Conservation (phyloP, 2,329 filamentous ascomycete genomes). For the Colletotrichum trifolii region DNA sequence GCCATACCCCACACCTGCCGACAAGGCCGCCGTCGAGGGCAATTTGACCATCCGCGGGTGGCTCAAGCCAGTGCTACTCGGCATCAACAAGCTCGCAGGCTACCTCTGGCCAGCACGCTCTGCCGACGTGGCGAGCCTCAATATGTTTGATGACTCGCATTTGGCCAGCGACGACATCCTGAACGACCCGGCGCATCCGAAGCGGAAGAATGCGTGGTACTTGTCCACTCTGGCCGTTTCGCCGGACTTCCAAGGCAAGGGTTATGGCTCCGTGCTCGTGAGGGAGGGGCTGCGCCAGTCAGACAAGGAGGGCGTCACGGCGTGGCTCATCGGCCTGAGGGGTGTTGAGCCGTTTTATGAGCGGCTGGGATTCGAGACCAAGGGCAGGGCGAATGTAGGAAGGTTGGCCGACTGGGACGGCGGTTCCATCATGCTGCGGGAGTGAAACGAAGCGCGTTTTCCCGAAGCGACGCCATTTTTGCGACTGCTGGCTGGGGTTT, state of each 20-base stretch:
- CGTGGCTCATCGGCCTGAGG: conserved; percentile 47
- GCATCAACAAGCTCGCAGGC: conserved; percentile 40
- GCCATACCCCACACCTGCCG: conserved; percentile 33
- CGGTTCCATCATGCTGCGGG: conserved; percentile 50
- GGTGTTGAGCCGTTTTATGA: conserved; percentile 47
- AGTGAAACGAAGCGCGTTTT: conserved; percentile 37
- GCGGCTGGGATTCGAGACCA: conserved; percentile 47
- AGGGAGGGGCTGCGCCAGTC: conserved; percentile 43
- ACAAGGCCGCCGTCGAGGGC: conserved; percentile 32
- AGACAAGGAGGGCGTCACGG: conserved; percentile 43
- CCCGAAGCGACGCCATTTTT: too few relatives aligned
- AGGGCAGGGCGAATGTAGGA: conserved; percentile 49
- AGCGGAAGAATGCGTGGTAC: conserved; percentile 48
- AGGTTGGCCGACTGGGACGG: conserved; percentile 50
- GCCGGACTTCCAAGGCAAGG: conserved; percentile 45
- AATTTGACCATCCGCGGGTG: conserved; percentile 39
- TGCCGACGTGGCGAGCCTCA: conserved; percentile 38
- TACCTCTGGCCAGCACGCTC: conserved; percentile 41
- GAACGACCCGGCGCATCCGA: conserved; percentile 41
- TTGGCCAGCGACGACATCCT: conserved; percentile 40
- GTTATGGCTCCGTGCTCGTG: conserved; percentile 46
- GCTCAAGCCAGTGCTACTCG: conserved; percentile 43
- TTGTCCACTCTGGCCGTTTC: conserved; percentile 48
- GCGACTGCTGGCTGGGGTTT: too few relatives aligned
- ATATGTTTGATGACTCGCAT: conserved; percentile 43